Conservation (phyloP, 768 basidiomycete species). For the Lentinula sp. region DNA sequence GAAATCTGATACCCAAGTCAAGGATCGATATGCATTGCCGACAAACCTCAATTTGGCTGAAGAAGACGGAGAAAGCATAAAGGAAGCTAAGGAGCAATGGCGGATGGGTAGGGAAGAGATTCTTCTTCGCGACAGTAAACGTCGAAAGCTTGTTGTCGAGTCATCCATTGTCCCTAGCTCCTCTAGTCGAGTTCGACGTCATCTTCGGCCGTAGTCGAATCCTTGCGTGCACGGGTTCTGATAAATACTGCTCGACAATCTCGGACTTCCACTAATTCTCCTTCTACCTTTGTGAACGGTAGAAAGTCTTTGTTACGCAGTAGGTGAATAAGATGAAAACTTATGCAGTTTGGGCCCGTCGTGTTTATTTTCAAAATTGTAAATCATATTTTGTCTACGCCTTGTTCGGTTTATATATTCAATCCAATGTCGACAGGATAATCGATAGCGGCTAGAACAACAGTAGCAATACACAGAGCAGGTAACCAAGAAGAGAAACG, state of each 20-base stretch:
- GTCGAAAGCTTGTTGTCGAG: slow-evolving; percentile 33
- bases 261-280: not conserved
- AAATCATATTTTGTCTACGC: not conserved
- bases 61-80: slow-evolving; percentile 53
- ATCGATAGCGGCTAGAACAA: slow-evolving; percentile 59
- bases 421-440: slow-evolving; percentile 24
- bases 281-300: not conserved
- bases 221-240: slow-evolving; percentile 51
- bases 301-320: not conserved
- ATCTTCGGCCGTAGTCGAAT: slow-evolving; percentile 11
- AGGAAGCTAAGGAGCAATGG: slow-evolving; percentile 65
- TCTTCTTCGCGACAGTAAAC: slow-evolving; percentile 39
- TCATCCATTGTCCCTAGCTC: slow-evolving; percentile 19
- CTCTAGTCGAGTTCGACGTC: slow-evolving; percentile 10
- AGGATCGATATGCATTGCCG: slow-evolving; percentile 73
- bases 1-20: slow-evolving; percentile 64
- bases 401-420: not conserved
- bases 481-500: slow-evolving; percentile 24
- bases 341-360: no score
- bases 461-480: slow-evolving; percentile 53
- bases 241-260: slow-evolving; percentile 46
- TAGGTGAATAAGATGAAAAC: not conserved
- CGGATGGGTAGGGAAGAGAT: slow-evolving; percentile 42
- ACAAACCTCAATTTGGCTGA: slow-evolving; percentile 58
- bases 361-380: no score